phyloP scores from a whole-genome alignment of 2,329 filamentous ascomycete genomes.

The Epichloe hybrida region DNA sequence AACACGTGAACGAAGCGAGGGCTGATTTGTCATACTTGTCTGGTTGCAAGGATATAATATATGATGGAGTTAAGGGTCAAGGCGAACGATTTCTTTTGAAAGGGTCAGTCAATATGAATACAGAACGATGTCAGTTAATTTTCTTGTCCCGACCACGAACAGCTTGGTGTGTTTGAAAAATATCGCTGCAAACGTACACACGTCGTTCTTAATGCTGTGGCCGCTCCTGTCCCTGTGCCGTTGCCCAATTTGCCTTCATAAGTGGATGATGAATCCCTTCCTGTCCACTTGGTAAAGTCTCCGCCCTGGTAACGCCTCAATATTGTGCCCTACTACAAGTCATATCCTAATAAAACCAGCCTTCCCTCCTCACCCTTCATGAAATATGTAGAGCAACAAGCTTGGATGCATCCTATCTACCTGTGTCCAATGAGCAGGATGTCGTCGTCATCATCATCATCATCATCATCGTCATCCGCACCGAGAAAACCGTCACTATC shows the following conservation, averaged over 20 bases:
- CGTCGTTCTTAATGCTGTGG: neutral
- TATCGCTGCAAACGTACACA: neutral
- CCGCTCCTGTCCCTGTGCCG: neutral
- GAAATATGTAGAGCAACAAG: neutral
- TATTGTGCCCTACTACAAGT: neutral
- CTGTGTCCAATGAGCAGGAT: slow-evolving; percentile 37
- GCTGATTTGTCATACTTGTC: neutral
- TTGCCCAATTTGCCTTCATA: neutral
- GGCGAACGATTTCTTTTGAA: too few species aligned
- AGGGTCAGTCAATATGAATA: neutral
- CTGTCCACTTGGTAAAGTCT: neutral
- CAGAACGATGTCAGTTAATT: neutral
- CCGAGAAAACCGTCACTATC: slow-evolving; percentile 34
- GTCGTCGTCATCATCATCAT: slow-evolving; percentile 30
- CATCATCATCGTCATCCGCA: slow-evolving; percentile 29
- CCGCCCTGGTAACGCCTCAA: neutral
- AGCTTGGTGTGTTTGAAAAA: neutral
- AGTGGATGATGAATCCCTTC: neutral
- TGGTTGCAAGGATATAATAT: neutral
- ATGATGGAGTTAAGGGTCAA: neutral
- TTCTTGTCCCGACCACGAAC: neutral
- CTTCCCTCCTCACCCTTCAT: neutral
- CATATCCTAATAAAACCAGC: neutral
- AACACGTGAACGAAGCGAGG: neutral
- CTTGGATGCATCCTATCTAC: slow-evolving; percentile 15